Conservation (phyloP, 345 rosid species). For the Citrus unshiu region DNA sequence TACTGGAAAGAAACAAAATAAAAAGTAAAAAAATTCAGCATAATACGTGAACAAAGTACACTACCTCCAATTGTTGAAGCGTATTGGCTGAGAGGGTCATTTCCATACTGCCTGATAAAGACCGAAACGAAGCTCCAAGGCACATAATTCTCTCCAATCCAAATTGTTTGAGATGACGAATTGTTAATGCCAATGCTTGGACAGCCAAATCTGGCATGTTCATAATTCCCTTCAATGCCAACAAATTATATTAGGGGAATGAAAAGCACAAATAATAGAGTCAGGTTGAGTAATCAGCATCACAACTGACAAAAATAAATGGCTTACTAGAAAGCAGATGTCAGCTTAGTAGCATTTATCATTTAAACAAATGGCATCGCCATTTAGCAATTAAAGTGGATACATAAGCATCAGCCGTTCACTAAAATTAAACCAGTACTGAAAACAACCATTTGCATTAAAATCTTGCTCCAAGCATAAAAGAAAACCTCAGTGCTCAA, state of each 20-base stretch:
- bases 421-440: background rate
- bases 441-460: background rate
- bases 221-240: constrained; percentile 49
- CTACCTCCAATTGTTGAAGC: constrained; percentile 90
- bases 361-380: background rate
- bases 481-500: background rate
- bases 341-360: background rate
- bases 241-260: background rate
- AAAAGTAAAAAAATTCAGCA: background rate
- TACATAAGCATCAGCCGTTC: background rate
- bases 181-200: constrained; percentile 73
- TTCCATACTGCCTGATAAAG: constrained; percentile 66
- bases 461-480: background rate
- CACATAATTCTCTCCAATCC: constrained; percentile 81
- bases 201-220: constrained; percentile 85
- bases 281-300: constrained; percentile 2
- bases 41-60: background rate
- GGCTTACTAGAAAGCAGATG: background rate
- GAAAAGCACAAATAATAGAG: constrained; percentile 1
- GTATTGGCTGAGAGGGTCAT: constrained; percentile 87
- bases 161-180: constrained; percentile 77
- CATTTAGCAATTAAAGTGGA: background rate
- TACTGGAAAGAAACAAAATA: background rate
- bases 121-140: constrained; percentile 66
- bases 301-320: background rate